Percentiles rank a stretch among this genome's conserved stretches.
Evolutionary conservation across 2,329 filamentous ascomycete genomes (phyloP).

Genomic region (Alternaria hordeiaustralica): DNA sequence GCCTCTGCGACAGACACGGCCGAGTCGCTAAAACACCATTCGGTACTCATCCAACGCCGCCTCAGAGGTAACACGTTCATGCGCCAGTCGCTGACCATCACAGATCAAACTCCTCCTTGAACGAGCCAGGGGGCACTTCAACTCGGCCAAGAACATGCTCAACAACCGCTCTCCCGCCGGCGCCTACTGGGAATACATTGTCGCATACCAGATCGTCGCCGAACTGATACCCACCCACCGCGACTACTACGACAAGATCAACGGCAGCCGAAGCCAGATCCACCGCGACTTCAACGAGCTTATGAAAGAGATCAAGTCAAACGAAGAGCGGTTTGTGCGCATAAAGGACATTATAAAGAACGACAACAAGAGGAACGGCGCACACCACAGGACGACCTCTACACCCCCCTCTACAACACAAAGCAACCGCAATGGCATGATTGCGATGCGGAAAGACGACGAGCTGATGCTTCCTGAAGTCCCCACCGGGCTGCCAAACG

Average conservation of each 20-base stretch:
- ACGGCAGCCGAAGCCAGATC: slow-evolving; percentile 59
- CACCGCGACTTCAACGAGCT: slow-evolving; percentile 54
- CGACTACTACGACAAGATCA: slow-evolving; percentile 70
- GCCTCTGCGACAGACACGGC: slow-evolving; percentile 48
- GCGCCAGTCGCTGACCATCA: slow-evolving; percentile 20
- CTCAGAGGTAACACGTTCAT: not conserved
- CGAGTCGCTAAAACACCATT: slow-evolving; percentile 32
- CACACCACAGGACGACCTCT: slow-evolving; percentile 41
- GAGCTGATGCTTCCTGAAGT: slow-evolving; percentile 47
- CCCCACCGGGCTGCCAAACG: slow-evolving; percentile 27
- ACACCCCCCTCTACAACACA: slow-evolving; percentile 15
- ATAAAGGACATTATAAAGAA: slow-evolving; percentile 60
- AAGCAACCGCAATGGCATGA: slow-evolving; percentile 26
- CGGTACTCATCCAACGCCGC: slow-evolving; percentile 27
- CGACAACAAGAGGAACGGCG: slow-evolving; percentile 64
- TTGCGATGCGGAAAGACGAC: slow-evolving; percentile 25
- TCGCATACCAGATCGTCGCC: slow-evolving; percentile 78
- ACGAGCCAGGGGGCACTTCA: slow-evolving; percentile 50
- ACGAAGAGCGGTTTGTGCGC: slow-evolving; percentile 52
- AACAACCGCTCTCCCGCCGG: slow-evolving; percentile 60
- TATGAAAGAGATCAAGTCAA: slow-evolving; percentile 40
- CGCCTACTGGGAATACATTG: slow-evolving; percentile 85
- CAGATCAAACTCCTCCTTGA: slow-evolving; percentile 52
- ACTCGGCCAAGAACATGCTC: slow-evolving; percentile 61
- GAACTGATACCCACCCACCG: slow-evolving; percentile 78